These are phyloP conservation scores for Chaetomium cochliodes DNA, from an alignment of 495 filamentous ascomycete species.

Conservation along the genomic window DNA sequence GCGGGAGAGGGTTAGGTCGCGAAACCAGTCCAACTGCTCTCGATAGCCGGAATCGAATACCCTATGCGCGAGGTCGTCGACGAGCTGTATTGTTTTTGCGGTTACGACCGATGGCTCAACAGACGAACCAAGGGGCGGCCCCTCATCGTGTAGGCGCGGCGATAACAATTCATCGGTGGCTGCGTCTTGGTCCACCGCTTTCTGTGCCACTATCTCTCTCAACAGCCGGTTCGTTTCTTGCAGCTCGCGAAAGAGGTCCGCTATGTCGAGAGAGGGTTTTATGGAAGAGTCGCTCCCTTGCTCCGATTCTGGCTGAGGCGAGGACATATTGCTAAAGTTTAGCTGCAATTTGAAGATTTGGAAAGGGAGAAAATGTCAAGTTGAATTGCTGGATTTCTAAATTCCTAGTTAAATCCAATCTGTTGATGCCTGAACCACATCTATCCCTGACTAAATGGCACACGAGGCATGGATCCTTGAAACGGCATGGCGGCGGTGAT, in stretches of 20 bases:
- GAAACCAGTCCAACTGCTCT: not conserved
- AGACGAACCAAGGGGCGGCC: not conserved
- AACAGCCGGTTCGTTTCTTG: constrained; percentile 23
- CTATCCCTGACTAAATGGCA: too few relatives aligned
- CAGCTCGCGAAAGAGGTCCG: constrained; percentile 19
- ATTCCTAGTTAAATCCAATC: too few relatives aligned
- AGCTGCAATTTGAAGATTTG: not conserved
- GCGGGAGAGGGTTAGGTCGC: not conserved
- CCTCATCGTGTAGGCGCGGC: not conserved
- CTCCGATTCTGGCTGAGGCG: not conserved
- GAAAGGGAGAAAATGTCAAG: too few relatives aligned
- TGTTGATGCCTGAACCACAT: too few relatives aligned
- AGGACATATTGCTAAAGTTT: not conserved
- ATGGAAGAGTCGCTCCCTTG: not conserved
- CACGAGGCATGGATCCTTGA: too few relatives aligned
- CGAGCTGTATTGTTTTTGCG: not conserved
- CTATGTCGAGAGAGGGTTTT: not conserved
- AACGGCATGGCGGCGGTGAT: too few relatives aligned
- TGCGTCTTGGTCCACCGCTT: not conserved
- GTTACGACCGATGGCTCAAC: not conserved
- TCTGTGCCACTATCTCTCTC: constrained; percentile 9
- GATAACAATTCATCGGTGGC: not conserved
- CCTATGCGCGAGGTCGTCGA: not conserved
- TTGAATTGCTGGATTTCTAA: too few relatives aligned
- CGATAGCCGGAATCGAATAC: not conserved